These are phyloP conservation scores for Vitis cinerea DNA, from an alignment of 164 flowering plant genomes.

Conservation along the genomic window DNA sequence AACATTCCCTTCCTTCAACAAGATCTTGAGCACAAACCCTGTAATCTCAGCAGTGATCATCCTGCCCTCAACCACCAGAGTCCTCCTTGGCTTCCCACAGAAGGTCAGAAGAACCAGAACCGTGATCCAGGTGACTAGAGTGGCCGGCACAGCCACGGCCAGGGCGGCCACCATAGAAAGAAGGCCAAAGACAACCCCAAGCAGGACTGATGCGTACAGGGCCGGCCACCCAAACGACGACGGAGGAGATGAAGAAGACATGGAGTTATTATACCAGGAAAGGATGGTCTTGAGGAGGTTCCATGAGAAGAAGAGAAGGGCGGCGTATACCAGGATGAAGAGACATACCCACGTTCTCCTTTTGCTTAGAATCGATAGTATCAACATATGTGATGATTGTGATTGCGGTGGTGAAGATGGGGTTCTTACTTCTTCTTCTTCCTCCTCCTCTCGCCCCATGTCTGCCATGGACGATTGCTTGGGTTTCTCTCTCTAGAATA, in stretches of 20 bases:
- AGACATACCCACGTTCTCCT: constrained; percentile 70
- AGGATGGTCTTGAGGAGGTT: constrained; percentile 51
- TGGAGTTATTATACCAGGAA: constrained; percentile 45
- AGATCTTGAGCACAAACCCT: constrained; percentile 40
- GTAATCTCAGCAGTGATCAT: constrained; percentile 56
- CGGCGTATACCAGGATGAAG: constrained; percentile 44
- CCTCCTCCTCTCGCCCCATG: neutral
- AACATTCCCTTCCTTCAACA: constrained; percentile 62
- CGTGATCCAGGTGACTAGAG: constrained; percentile 61
- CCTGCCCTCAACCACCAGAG: constrained; percentile 60
- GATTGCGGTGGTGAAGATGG: constrained; percentile 4
- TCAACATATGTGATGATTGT: constrained; percentile 16
- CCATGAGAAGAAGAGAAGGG: constrained; percentile 48
- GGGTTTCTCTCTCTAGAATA: neutral
- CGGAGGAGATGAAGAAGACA: constrained; percentile 9
- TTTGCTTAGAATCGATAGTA: constrained; percentile 50
- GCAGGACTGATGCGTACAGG: constrained; percentile 50
- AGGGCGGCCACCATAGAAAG: constrained; percentile 62
- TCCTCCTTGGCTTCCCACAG: constrained; percentile 52
- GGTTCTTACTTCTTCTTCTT: constrained; percentile 3
- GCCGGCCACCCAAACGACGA: constrained; percentile 41
- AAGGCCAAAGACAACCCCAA: constrained; percentile 55
- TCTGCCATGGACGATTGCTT: constrained; percentile 12
- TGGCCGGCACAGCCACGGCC: constrained; percentile 63
- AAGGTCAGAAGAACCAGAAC: constrained; percentile 56